These are phyloP conservation scores for Rubia tinctorum DNA, from an alignment of 305 asterid genomes.

Conservation along the genomic window DNA sequence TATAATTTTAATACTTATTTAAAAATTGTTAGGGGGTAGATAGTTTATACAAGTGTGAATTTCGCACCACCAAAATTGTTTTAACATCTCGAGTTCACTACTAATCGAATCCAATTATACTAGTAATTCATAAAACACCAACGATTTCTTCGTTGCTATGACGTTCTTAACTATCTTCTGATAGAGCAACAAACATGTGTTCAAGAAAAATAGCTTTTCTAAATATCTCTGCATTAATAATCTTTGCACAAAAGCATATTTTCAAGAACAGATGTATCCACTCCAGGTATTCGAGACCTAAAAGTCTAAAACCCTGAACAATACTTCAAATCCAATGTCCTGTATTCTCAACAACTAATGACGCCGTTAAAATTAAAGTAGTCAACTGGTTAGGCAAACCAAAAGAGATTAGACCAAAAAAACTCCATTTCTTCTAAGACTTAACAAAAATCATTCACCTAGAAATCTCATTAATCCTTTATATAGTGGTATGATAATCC, in stretches of 20 bases:
- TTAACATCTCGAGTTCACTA: too few species aligned
- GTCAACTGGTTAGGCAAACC: slow-evolving; percentile 23
- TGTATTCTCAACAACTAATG: slow-evolving; percentile 12
- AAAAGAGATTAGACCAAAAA: slow-evolving; percentile 3
- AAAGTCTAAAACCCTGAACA: slow-evolving; percentile 5
- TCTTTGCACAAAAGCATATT: not conserved
- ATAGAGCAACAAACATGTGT: too few species aligned
- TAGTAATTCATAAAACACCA: too few species aligned
- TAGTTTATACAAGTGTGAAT: too few species aligned
- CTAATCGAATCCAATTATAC: too few species aligned
- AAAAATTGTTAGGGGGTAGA: too few species aligned
- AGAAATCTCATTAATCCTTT: not conserved
- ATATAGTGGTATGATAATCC: slow-evolving; percentile 3
- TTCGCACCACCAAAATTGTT: too few species aligned
- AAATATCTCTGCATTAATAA: not conserved
- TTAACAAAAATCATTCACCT: not conserved
- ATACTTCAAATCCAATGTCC: slow-evolving; percentile 37
- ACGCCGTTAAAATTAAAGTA: not conserved
- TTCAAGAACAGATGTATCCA: slow-evolving; percentile 18
- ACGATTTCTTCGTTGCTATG: too few species aligned
- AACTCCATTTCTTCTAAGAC: slow-evolving; percentile 1
- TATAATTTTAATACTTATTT: too few species aligned
- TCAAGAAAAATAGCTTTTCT: too few species aligned
- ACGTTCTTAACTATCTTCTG: too few species aligned
- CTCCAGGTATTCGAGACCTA: slow-evolving; percentile 4